Percentiles rank a stretch among this genome's conserved stretches.
phyloP scores from a whole-genome alignment of 257 asterid species.

The Solanum sparsipilum region DNA sequence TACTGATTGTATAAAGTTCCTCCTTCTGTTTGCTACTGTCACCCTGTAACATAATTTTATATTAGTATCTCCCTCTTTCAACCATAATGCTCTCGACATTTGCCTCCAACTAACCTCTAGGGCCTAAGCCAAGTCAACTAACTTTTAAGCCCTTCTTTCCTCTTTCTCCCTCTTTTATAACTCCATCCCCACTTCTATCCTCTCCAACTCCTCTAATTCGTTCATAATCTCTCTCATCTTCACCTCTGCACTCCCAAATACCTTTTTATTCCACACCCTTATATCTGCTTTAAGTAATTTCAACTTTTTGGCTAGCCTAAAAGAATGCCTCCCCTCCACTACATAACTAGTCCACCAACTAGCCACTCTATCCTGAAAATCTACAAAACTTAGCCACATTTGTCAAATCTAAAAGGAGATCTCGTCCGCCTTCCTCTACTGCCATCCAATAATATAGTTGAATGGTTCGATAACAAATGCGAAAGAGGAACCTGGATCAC shows the following conservation, averaged over 20 bases:
- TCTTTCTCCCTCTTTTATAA: neutral
- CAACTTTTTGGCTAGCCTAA: neutral
- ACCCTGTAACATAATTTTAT: neutral
- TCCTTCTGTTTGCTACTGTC: neutral
- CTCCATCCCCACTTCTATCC: neutral
- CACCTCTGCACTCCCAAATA: neutral
- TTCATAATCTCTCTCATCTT: neutral
- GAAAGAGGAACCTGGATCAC: neutral
- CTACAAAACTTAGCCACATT: neutral
- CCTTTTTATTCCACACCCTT: neutral
- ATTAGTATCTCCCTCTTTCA: neutral
- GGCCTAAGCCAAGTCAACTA: neutral
- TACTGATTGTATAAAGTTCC: neutral
- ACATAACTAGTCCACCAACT: neutral
- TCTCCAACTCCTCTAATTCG: neutral
- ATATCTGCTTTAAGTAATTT: neutral
- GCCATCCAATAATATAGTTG: no score
- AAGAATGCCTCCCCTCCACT: neutral
- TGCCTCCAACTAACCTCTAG: neutral
- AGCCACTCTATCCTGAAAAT: neutral
- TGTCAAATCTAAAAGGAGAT: neutral
- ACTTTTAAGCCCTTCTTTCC: neutral
- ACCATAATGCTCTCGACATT: neutral
- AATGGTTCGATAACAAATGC: no score
- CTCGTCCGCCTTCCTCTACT: neutral